Percentiles rank a stretch among this genome's conserved stretches.
phyloP scores from a whole-genome alignment of 495 filamentous ascomycete species.

The Penicillium cataractarum region DNA sequence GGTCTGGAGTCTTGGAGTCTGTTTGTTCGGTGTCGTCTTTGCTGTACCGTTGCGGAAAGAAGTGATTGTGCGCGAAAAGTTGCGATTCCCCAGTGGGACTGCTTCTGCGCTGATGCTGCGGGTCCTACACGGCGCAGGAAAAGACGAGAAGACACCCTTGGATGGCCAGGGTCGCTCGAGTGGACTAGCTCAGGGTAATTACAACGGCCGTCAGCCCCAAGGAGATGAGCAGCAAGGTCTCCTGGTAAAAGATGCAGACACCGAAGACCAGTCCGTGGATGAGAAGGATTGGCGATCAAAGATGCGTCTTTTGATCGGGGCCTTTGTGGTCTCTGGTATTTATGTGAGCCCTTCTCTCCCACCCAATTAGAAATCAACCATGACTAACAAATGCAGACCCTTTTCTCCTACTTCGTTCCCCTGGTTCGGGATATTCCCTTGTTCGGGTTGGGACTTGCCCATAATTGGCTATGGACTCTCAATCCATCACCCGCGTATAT shows the following conservation, averaged over 20 bases:
- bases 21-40: slow-evolving; percentile 95
- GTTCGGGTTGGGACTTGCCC: slow-evolving; percentile 73
- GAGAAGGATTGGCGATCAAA: slow-evolving; percentile 63
- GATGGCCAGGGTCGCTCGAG: slow-evolving; percentile 16
- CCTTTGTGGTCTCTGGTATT: slow-evolving; percentile 60
- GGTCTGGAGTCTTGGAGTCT: slow-evolving; percentile 87
- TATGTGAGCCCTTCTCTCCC: slow-evolving; percentile 41
- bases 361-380: slow-evolving; percentile 8
- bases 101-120: slow-evolving; percentile 92
- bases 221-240: slow-evolving; percentile 23
- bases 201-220: slow-evolving; percentile 8
- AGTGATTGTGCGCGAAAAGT: slow-evolving; percentile 87
- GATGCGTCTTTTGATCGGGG: slow-evolving; percentile 60
- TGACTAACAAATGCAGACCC: slow-evolving; percentile 56
- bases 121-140: slow-evolving; percentile 72
- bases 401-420: slow-evolving; percentile 92
- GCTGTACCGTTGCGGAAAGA: slow-evolving; percentile 85
- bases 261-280: slow-evolving; percentile 34
- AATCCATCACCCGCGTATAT: slow-evolving; percentile 96
- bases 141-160: slow-evolving; percentile 29
- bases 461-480: slow-evolving; percentile 90
- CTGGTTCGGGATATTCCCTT: slow-evolving; percentile 82
- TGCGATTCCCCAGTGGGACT: slow-evolving; percentile 93
- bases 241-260: slow-evolving; percentile 30
- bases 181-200: slow-evolving; percentile 21